These are phyloP conservation scores for Rhododendron mucronatum DNA, from an alignment of 148 eudicot genomes.

Conservation along the genomic window DNA sequence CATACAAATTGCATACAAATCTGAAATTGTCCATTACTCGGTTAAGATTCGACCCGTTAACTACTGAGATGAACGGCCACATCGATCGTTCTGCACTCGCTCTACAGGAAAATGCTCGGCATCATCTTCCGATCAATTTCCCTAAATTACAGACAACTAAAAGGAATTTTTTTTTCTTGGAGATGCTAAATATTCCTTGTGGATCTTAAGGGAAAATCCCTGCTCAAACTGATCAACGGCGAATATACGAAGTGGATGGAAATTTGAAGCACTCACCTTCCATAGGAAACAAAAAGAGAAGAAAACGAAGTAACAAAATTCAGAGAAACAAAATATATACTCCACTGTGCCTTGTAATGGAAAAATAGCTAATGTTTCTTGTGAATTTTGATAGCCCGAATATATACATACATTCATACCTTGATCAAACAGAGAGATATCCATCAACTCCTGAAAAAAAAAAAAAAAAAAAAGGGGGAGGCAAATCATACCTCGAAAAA, in stretches of 20 bases:
- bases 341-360: neutral
- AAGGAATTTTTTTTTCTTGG: neutral
- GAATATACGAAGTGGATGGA: neutral
- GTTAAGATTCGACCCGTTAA: fast-evolving
- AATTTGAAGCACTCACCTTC: neutral
- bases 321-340: neutral
- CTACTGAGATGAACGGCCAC: no score
- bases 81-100: no score
- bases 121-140: no score
- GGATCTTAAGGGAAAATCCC: neutral
- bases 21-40: no score
- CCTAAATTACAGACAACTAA: no score
- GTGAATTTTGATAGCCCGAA: neutral
- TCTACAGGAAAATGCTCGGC: no score
- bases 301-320: neutral
- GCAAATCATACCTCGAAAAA: neutral
- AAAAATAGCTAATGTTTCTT: neutral
- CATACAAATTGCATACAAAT: no score
- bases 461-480: neutral
- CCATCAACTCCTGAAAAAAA: neutral
- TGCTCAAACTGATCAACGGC: neutral
- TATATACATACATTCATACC: neutral
- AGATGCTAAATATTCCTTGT: neutral
- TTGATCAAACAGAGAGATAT: neutral
- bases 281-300: neutral